phyloP scores from a whole-genome alignment of 345 rosid genomes.

The Euphorbia peplus region DNA sequence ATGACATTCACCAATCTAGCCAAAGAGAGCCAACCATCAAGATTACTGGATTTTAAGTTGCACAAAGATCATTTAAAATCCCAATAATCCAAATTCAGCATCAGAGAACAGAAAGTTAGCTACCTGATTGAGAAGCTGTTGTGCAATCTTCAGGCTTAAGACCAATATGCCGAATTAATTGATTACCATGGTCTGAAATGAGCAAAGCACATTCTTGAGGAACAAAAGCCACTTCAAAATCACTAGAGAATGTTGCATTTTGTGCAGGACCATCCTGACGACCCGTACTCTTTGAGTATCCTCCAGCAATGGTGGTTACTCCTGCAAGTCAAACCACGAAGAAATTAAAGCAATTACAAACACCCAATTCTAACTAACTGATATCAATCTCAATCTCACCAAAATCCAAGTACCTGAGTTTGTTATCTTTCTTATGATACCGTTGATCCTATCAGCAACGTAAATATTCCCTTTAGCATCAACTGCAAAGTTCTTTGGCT shows the following conservation, averaged over 20 bases:
- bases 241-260: conserved; percentile 62
- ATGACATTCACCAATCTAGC: too few relatives aligned
- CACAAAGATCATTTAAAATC: neutral
- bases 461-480: conserved; percentile 65
- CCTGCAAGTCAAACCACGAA: conserved; percentile 24
- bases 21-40: neutral
- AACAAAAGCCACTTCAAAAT: conserved; percentile 53
- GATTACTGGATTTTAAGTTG: neutral
- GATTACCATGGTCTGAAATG: conserved; percentile 58
- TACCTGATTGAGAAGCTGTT: conserved; percentile 45
- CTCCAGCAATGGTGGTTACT: conserved; percentile 66
- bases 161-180: conserved; percentile 51
- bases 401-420: conserved; percentile 38
- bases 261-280: conserved; percentile 60
- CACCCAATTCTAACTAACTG: neutral
- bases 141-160: conserved; percentile 63
- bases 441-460: conserved; percentile 57
- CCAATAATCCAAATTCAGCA: neutral
- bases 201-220: conserved; percentile 54
- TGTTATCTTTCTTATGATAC: conserved; percentile 58
- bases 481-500: conserved; percentile 49
- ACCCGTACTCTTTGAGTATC: conserved; percentile 34
- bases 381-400: neutral
- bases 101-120: conserved; percentile 14
- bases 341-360: neutral